A percentile compares a stretch with the other conserved stretches of the same genome.
Evolutionary conservation across 2,329 filamentous ascomycete genomes (phyloP).

Genomic region (Colletotrichum caudatum): DNA sequence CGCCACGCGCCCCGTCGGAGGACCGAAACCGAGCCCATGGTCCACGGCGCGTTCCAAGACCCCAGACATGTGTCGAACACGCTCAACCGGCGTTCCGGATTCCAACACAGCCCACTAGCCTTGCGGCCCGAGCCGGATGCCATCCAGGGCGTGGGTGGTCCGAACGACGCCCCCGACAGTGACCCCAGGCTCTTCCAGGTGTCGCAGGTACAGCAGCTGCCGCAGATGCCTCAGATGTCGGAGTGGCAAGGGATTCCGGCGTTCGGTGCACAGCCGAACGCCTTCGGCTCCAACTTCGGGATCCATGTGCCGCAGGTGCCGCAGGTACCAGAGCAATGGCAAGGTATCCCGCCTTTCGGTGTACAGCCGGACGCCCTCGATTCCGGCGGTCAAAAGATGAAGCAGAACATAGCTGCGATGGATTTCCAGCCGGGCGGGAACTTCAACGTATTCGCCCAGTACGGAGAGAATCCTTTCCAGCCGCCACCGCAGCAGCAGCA

Average conservation of each 20-base stretch:
- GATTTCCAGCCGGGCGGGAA: slow-evolving; percentile 1
- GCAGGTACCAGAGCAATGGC: neutral
- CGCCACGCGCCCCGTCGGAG: slow-evolving; percentile 8
- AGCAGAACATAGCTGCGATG: neutral
- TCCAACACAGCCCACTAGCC: neutral
- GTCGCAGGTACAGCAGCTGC: neutral
- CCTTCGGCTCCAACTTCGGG: neutral
- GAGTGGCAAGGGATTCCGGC: neutral
- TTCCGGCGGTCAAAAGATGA: neutral
- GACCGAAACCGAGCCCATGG: neutral
- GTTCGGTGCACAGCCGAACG: neutral
- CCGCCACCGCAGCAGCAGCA: neutral
- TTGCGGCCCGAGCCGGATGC: neutral
- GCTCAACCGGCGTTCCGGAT: neutral
- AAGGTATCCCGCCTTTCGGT: neutral
- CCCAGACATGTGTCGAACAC: neutral
- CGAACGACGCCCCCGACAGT: too few relatives aligned
- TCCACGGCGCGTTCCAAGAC: neutral
- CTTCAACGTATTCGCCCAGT: slow-evolving; percentile 4
- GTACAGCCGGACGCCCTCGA: neutral
- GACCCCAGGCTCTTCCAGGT: neutral
- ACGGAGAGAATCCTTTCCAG: slow-evolving; percentile 9
- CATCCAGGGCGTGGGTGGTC: neutral
- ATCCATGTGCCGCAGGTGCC: neutral
- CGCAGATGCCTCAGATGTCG: neutral